phyloP scores from a whole-genome alignment of 768 basidiomycete species.

The Amanita inopinata region DNA sequence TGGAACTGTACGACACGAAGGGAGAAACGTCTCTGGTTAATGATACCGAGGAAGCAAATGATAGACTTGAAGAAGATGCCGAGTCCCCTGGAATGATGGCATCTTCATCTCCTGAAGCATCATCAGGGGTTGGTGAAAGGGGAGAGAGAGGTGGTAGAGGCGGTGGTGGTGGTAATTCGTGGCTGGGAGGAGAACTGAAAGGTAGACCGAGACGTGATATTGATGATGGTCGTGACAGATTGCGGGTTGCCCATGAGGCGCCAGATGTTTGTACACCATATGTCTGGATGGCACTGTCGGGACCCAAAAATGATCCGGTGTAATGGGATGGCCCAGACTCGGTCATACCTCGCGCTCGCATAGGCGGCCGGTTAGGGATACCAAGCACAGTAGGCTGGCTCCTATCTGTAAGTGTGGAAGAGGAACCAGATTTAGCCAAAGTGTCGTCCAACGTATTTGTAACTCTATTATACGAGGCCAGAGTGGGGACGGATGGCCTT shows the following conservation, averaged over 20 bases:
- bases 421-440: constrained; percentile 21
- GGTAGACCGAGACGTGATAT: constrained; percentile 31
- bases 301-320: constrained; percentile 21
- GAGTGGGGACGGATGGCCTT: not conserved
- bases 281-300: constrained; percentile 11
- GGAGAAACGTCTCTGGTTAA: constrained; percentile 19
- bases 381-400: constrained; percentile 16
- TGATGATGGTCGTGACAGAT: constrained; percentile 34
- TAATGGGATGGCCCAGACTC: constrained; percentile 25
- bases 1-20: constrained; percentile 19
- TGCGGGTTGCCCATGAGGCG: constrained; percentile 20
- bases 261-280: constrained; percentile 13
- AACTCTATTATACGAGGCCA: not conserved
- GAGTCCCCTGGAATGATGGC: not conserved
- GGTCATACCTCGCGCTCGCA: constrained; percentile 41
- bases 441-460: constrained; percentile 8
- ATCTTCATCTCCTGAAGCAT: constrained; percentile 12
- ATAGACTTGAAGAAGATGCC: constrained; percentile 28
- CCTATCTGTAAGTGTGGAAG: constrained; percentile 22
- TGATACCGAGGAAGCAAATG: constrained; percentile 32
- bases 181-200: constrained; percentile 39
- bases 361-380: constrained; percentile 25
- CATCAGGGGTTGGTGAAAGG: not conserved
- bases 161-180: constrained; percentile 38
- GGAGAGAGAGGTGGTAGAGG: constrained; percentile 32